These are phyloP conservation scores for Paramecium octaurelia DNA, from an alignment of 73 alveolate genomes.

Conservation along the genomic window DNA sequence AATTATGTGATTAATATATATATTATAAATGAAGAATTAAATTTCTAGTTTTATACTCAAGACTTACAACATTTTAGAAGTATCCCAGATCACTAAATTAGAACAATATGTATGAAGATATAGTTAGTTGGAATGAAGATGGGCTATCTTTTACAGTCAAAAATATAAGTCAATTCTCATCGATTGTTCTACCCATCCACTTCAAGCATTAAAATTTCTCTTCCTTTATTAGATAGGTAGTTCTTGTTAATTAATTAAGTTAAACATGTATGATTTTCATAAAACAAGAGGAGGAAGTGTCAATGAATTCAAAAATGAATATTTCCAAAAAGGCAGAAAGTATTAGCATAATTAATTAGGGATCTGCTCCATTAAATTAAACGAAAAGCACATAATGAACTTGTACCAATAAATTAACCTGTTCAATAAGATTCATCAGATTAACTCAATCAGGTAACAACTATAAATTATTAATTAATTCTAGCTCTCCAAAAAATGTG, in stretches of 20 bases:
- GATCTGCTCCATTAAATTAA: not conserved
- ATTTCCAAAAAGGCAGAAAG: conserved; percentile 57
- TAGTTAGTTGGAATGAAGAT: conserved; percentile 60
- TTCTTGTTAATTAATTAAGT: not conserved
- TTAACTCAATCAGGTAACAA: not conserved
- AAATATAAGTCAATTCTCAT: conserved; percentile 50
- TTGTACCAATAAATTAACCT: not conserved
- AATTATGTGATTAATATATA: conserved; percentile 27
- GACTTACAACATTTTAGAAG: conserved; percentile 9
- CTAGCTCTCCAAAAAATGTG: not conserved
- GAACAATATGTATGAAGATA: conserved; percentile 51
- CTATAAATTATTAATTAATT: not conserved
- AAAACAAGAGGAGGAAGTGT: conserved; percentile 35
- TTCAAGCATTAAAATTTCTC: conserved; percentile 56
- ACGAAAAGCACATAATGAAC: not conserved
- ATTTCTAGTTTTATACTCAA: not conserved
- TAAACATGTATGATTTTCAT: conserved; percentile 62
- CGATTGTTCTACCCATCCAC: conserved; percentile 50
- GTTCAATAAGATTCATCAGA: not conserved
- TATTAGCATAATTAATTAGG: not conserved
- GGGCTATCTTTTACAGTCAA: conserved; percentile 48
- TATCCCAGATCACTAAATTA: not conserved
- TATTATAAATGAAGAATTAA: not conserved
- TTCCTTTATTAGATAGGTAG: conserved; percentile 38
- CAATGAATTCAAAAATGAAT: conserved; percentile 44